Evolutionary conservation across 495 filamentous ascomycete genomes (phyloP).

Genomic region (Aspergillus leporis): DNA sequence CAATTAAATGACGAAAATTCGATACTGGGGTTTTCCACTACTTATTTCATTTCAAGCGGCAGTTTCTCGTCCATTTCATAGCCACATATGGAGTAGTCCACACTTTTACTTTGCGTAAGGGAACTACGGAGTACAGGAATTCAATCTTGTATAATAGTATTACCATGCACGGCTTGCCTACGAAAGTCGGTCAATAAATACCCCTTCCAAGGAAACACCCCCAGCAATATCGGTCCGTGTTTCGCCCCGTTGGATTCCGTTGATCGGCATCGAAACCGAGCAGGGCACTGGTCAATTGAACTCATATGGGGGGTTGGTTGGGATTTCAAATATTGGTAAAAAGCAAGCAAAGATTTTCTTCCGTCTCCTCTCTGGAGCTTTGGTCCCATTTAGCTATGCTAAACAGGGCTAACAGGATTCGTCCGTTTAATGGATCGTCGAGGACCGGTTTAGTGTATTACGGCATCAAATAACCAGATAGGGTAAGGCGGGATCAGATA

Average conservation of each 20-base stretch:
- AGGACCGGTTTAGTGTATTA: slow-evolving; percentile 11
- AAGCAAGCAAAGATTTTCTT: background rate
- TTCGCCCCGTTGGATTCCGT: slow-evolving; percentile 10
- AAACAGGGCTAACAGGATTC: slow-evolving; percentile 5
- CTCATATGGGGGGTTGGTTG: background rate
- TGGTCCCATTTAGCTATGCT: slow-evolving; percentile 2
- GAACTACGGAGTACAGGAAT: background rate
- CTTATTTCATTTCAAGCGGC: background rate
- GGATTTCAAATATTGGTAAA: slow-evolving; percentile 1
- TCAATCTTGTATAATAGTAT: background rate
- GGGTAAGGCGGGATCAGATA: slow-evolving; percentile 28
- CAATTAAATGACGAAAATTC: background rate
- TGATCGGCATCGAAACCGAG: slow-evolving; percentile 8
- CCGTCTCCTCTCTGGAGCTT: background rate
- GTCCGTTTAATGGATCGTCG: slow-evolving; percentile 4
- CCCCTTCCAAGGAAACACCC: background rate
- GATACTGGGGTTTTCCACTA: background rate
- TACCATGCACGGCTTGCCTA: background rate
- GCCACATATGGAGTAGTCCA: background rate
- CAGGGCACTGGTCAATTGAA: slow-evolving; percentile 6
- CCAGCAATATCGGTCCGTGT: slow-evolving; percentile 4
- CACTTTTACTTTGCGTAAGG: background rate
- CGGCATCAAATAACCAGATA: slow-evolving; percentile 12
- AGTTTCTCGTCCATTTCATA: background rate
- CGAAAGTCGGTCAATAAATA: slow-evolving; percentile 8